phyloP scores from a whole-genome alignment of 805 yeast species.

The Suhomyces xylopsoci region DNA sequence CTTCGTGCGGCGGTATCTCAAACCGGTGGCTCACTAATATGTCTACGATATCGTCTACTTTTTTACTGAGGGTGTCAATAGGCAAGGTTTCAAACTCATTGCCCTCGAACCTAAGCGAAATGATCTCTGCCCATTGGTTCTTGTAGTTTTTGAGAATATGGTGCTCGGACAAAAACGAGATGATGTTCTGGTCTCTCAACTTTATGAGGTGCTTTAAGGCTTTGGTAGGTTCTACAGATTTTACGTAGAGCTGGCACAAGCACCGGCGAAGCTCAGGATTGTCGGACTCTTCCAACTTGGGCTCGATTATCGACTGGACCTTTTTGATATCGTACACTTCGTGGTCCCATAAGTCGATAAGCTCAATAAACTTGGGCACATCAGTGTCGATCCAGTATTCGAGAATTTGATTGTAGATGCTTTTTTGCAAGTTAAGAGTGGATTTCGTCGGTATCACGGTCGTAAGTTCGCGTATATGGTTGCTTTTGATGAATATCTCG shows the following conservation, averaged over 20 bases:
- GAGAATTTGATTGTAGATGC: constrained; percentile 43
- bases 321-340: constrained; percentile 46
- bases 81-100: constrained; percentile 41
- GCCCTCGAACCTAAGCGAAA: constrained; percentile 38
- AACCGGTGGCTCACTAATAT: constrained; percentile 63
- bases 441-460: constrained; percentile 53
- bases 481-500: constrained; percentile 46
- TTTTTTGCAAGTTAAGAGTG: constrained; percentile 28
- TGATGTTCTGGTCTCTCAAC: constrained; percentile 50
- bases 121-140: constrained; percentile 49
- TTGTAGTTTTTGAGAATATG: constrained; percentile 58
- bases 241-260: constrained; percentile 53
- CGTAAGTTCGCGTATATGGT: constrained; percentile 46
- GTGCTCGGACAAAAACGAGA: constrained; percentile 57
- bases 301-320: constrained; percentile 48
- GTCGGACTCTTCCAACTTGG: constrained; percentile 32
- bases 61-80: constrained; percentile 36
- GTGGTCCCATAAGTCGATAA: constrained; percentile 55
- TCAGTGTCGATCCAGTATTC: constrained; percentile 39
- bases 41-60: constrained; percentile 44
- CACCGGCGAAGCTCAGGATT: constrained; percentile 33
- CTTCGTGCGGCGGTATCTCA: constrained; percentile 53
- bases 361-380: constrained; percentile 33
- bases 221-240: constrained; percentile 52
- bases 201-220: constrained; percentile 65